Evolutionary conservation across 352 stramenopile species (phyloP).

Genomic region (Phytophthora rubi): DNA sequence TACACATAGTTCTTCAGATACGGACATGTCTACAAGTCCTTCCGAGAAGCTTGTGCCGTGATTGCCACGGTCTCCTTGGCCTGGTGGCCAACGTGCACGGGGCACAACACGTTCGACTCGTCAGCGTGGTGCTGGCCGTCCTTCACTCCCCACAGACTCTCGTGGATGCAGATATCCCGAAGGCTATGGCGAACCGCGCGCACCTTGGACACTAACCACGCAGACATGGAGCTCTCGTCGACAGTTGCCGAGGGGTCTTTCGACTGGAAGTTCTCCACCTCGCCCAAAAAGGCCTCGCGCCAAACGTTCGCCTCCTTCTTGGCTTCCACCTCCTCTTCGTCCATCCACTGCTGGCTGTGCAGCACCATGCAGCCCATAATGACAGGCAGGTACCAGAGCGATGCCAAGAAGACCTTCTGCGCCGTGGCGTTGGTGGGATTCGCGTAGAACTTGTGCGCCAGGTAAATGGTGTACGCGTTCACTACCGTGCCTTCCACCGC

Average conservation of each 20-base stretch:
- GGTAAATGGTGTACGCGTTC: slow-evolving; percentile 96
- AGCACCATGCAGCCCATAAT: slow-evolving; percentile 98
- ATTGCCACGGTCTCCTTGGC: slow-evolving; percentile 77
- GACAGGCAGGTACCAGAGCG: slow-evolving; percentile 98
- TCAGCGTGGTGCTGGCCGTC: slow-evolving; percentile 74
- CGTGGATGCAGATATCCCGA: slow-evolving; percentile 85
- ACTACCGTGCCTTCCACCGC: slow-evolving; percentile 95
- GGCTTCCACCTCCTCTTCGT: slow-evolving; percentile 68
- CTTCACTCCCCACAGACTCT: slow-evolving; percentile 85
- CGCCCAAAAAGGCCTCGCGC: slow-evolving; percentile 77
- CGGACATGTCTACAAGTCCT: slow-evolving; percentile 38
- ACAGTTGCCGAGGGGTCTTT: slow-evolving; percentile 38
- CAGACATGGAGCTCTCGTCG: slow-evolving; percentile 65
- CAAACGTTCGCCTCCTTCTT: slow-evolving; percentile 66
- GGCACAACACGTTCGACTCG: slow-evolving; percentile 79
- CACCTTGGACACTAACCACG: slow-evolving; percentile 70
- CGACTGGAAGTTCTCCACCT: slow-evolving; percentile 71
- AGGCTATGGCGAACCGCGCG: slow-evolving; percentile 68
- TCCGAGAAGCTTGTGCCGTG: slow-evolving; percentile 52
- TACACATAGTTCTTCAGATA: slow-evolving; percentile 30
- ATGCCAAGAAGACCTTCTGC: slow-evolving; percentile 97
- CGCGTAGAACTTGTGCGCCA: slow-evolving; percentile 95
- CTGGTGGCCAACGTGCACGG: slow-evolving; percentile 71
- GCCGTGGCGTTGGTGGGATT: slow-evolving; percentile 96
- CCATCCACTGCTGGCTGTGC: slow-evolving; percentile 93